Conservation (phyloP, 2,329 filamentous ascomycete species). For the Exophiala sp. region DNA sequence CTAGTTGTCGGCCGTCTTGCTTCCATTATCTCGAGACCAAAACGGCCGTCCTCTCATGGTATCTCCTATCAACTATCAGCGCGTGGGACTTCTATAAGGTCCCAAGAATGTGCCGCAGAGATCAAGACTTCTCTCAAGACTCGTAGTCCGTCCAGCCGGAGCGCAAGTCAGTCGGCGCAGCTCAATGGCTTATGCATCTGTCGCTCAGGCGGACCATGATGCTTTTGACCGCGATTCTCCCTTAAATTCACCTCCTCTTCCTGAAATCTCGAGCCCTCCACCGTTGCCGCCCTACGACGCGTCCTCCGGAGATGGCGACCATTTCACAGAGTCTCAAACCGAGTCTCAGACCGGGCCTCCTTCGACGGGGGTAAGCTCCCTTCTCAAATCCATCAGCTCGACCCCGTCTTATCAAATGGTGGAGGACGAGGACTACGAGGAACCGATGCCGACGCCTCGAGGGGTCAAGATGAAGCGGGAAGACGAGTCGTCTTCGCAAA, state of each 20-base stretch:
- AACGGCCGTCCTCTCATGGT: too few relatives aligned
- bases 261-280: conserved; percentile 16
- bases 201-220: conserved; percentile 22
- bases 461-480: conserved; percentile 13
- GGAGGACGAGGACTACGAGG: conserved; percentile 43
- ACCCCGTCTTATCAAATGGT: conserved; percentile 41
- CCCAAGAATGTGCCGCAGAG: too few relatives aligned
- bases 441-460: conserved; percentile 26
- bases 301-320: conserved; percentile 14
- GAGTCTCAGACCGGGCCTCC: conserved; percentile 5
- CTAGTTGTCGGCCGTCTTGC: too few relatives aligned
- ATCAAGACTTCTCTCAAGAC: too few relatives aligned
- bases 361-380: conserved; percentile 29
- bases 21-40: too few relatives aligned
- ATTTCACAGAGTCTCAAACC: conserved; percentile 3
- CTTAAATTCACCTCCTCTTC: conserved; percentile 9
- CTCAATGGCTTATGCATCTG: conserved; percentile 22
- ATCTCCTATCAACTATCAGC: too few relatives aligned
- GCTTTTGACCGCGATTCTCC: conserved; percentile 6
- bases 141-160: too few relatives aligned
- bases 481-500: conserved; percentile 2
- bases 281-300: conserved; percentile 12
- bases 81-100: too few relatives aligned
- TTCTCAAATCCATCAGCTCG: conserved; percentile 37
- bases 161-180: not conserved